Evolutionary conservation across 768 basidiomycete genomes (phyloP), one percentile per base, ranked within the genome.

Genomic region (Suillus ampliporus): DNA sequence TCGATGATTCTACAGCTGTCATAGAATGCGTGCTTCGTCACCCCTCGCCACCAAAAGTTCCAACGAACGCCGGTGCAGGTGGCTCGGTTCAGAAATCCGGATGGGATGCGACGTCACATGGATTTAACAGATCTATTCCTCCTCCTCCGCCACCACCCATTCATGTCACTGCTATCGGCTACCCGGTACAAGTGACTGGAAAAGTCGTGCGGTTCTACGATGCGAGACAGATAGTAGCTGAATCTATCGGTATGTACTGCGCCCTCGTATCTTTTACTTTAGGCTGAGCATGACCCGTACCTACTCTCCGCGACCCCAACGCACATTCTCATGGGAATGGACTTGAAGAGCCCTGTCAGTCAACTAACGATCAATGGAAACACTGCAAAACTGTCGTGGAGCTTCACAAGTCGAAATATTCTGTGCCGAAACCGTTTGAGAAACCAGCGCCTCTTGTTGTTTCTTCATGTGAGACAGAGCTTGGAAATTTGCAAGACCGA

Each of bases 1-100:
- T 93, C 62, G 92, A 94, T 69, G 92, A 94, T 67, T 90, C 91
- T 6, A 89, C 90, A 2, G 86, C 78, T 34, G 86, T 89, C 4
- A 80, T 94, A 28, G 91, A 93, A 51, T 93, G 91, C 68, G 69
- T 78, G 3, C 82, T 86, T 69, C 78, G 76, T 26, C 76, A 78
- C 46, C 72, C 74, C 6, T 65, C 73, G 26, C 70, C 72, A 11
- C 64, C 69, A 1, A 46, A 58, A 34, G 46, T 58, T 1, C 60
- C 60, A 17, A 72, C 58, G 64, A 52, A 38, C 23, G 34, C 61
- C n/a, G 56, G 50, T 38, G 35, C 58, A 14, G 59, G 57, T 48
- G 68, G 43, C 9, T 46, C 64, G 17, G 56, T 61, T 35, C 64
- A 60, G 21, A 57, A 40, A 31, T 13, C 10, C 41, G 64, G 37